phyloP scores from a whole-genome alignment of 768 basidiomycete species.

The Boletus huronensis region DNA sequence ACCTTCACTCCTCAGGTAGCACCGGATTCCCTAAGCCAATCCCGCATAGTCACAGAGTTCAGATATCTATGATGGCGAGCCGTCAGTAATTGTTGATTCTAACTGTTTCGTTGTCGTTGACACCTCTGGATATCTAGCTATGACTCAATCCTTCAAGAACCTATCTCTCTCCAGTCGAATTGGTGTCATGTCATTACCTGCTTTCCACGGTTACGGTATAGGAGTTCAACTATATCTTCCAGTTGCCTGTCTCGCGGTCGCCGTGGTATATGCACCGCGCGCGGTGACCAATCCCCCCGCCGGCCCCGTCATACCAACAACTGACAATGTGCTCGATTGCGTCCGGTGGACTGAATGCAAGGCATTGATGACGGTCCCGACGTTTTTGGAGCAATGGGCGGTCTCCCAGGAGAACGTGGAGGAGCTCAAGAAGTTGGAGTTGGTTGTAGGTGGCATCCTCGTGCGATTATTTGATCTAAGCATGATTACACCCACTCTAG shows the following conservation, averaged over 20 bases:
- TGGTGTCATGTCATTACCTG: slow-evolving; percentile 33
- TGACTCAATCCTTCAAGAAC: not conserved
- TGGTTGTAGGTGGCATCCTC: slow-evolving; percentile 14
- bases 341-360: slow-evolving; percentile 6
- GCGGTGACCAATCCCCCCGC: not conserved
- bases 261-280: slow-evolving; percentile 34
- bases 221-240: slow-evolving; percentile 30
- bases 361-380: slow-evolving; percentile 16
- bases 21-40: slow-evolving; percentile 46
- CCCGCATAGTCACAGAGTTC: slow-evolving; percentile 26
- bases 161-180: slow-evolving; percentile 15
- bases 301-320: slow-evolving; percentile 19
- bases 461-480: not conserved
- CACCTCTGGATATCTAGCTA: not conserved
- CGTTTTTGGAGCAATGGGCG: slow-evolving; percentile 16
- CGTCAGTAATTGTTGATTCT: slow-evolving; percentile 23
- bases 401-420: slow-evolving; percentile 12
- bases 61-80: slow-evolving; percentile 30
- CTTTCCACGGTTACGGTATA: slow-evolving; percentile 39
- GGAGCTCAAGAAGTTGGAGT: slow-evolving; percentile 14
- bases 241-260: slow-evolving; percentile 23
- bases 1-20: slow-evolving; percentile 32
- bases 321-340: slow-evolving; percentile 19
- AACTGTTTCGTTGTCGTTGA: not conserved
- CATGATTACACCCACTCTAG: not conserved